These are phyloP conservation scores for Hypoxylon intermedium DNA, from an alignment of 495 filamentous ascomycete species.

Conservation along the genomic window DNA sequence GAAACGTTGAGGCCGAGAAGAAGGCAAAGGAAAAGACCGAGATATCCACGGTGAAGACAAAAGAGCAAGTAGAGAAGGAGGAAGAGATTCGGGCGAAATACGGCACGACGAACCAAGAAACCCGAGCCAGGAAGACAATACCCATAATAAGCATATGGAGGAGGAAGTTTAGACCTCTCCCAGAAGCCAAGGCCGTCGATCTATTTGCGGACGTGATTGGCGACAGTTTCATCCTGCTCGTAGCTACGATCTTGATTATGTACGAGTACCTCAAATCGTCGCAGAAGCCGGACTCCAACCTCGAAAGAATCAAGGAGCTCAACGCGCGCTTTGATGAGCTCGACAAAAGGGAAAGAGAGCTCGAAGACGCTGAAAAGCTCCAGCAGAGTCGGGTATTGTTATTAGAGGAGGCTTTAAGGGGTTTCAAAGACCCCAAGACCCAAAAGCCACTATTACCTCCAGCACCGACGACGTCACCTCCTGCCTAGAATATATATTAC, in stretches of 20 bases:
- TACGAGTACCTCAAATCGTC: conserved; percentile 80
- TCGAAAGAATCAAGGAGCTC: conserved; percentile 73
- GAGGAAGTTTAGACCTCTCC: conserved; percentile 71
- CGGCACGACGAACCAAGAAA: conserved; percentile 47
- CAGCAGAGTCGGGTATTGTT: conserved; percentile 65
- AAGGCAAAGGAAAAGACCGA: conserved; percentile 70
- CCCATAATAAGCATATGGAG: conserved; percentile 56
- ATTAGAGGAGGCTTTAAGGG: conserved; percentile 72
- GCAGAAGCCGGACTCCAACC: conserved; percentile 74
- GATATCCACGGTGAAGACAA: conserved; percentile 79
- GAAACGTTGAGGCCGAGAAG: conserved; percentile 71
- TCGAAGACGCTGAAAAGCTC: conserved; percentile 68
- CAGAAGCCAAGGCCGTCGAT: conserved; percentile 93
- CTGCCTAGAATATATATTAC: not conserved
- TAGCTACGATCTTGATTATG: conserved; percentile 78
- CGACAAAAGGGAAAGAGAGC: conserved; percentile 65
- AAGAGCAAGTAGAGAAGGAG: conserved; percentile 72
- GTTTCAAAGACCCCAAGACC: conserved; percentile 61
- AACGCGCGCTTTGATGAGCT: conserved; percentile 66
- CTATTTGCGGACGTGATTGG: conserved; percentile 93
- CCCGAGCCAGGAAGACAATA: conserved; percentile 42
- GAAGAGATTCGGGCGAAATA: conserved; percentile 57
- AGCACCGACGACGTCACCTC: conserved; percentile 25
- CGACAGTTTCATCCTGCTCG: conserved; percentile 84
- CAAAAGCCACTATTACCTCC: conserved; percentile 53